phyloP scores from a whole-genome alignment of 768 basidiomycete genomes.

The Pleurotus djamor region DNA sequence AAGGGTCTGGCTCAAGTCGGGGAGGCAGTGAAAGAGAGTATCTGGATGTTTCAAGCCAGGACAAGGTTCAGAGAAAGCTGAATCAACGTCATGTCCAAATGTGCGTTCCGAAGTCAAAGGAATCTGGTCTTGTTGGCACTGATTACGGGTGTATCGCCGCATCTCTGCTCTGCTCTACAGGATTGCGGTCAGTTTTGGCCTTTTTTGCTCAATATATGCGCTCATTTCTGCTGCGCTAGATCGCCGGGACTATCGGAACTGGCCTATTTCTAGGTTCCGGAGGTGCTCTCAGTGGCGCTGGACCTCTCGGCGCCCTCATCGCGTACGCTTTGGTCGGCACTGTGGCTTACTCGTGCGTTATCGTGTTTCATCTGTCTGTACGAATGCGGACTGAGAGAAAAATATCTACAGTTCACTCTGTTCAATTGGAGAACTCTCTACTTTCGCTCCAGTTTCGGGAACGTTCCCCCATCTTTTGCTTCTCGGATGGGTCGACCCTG shows the following conservation, averaged over 20 bases:
- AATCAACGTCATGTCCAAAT: constrained; percentile 81
- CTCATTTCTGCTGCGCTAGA: constrained; percentile 25
- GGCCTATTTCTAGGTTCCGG: constrained; percentile 74
- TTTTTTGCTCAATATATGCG: not conserved
- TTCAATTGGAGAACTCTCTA: constrained; percentile 74
- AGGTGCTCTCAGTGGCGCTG: constrained; percentile 53
- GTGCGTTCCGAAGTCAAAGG: constrained; percentile 27
- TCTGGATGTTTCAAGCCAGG: constrained; percentile 60
- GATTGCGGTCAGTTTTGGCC: constrained; percentile 55
- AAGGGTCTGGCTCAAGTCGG: not conserved
- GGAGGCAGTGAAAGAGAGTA: constrained; percentile 25
- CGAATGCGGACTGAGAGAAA: no score
- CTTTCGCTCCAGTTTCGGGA: constrained; percentile 73
- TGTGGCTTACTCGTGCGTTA: constrained; percentile 56
- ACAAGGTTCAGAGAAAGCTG: constrained; percentile 67
- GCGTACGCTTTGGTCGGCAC: constrained; percentile 64
- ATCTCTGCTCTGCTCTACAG: constrained; percentile 20
- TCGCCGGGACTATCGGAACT: constrained; percentile 73
- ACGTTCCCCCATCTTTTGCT: constrained; percentile 73
- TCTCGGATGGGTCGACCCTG: constrained; percentile 57
- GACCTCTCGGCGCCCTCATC: constrained; percentile 64
- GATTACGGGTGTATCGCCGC: not conserved
- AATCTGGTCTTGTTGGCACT: not conserved
- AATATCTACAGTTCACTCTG: no score
- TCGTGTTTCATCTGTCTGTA: not conserved